A percentile compares a stretch with the other conserved stretches of the same genome.
Conservation (phyloP, 2,329 filamentous ascomycete genomes). For the Aureobasidium sp. region DNA sequence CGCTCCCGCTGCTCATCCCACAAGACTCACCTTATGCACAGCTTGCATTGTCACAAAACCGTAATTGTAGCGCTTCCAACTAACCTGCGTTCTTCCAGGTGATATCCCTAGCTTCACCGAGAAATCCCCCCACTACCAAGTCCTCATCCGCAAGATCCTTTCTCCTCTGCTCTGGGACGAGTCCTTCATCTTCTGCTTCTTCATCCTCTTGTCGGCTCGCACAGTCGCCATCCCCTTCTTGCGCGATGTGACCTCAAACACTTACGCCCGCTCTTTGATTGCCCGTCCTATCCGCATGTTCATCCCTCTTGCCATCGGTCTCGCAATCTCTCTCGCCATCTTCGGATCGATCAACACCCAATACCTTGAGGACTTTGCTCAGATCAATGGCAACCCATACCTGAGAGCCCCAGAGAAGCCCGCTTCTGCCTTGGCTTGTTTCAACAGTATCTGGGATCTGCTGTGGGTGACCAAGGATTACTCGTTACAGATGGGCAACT, state of each 20-base stretch:
- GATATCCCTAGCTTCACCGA: neutral
- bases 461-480: slow-evolving; percentile 38
- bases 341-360: slow-evolving; percentile 28
- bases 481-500: slow-evolving; percentile 32
- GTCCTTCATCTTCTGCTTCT: slow-evolving; percentile 38
- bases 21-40: too few species aligned
- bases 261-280: slow-evolving; percentile 36
- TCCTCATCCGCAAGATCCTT: slow-evolving; percentile 38
- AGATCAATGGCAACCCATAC: neutral
- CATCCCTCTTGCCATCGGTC: slow-evolving; percentile 34
- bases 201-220: slow-evolving; percentile 41
- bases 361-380: slow-evolving; percentile 26
- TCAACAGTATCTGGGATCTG: slow-evolving; percentile 41
- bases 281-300: slow-evolving; percentile 37
- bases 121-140: slow-evolving; percentile 23
- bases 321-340: slow-evolving; percentile 33
- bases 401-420: neutral
- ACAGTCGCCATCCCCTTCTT: slow-evolving; percentile 39
- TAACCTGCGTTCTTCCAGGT: neutral
- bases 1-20: too few species aligned
- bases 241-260: slow-evolving; percentile 27
- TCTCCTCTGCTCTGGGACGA: slow-evolving; percentile 42
- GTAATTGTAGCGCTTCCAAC: too few species aligned
- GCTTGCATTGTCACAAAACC: too few species aligned
- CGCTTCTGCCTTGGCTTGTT: slow-evolving; percentile 18